A percentile compares a stretch with the other conserved stretches of the same genome.
Conservation (phyloP, 2,329 filamentous ascomycete species). For the Hymenoscyphus salicellus region DNA sequence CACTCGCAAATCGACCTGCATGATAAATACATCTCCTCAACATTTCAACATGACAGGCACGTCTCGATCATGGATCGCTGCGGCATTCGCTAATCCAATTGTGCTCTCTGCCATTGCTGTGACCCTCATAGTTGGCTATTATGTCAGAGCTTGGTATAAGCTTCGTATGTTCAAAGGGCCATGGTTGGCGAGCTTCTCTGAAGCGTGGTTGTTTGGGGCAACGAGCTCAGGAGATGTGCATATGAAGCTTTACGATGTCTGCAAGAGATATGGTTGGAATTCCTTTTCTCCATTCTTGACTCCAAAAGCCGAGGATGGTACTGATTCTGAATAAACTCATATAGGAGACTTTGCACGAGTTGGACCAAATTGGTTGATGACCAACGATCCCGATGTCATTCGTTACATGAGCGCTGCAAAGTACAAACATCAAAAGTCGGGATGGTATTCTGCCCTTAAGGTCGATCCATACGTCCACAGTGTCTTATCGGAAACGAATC, state of each 20-base stretch:
- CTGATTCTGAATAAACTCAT: neutral
- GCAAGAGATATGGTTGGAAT: neutral
- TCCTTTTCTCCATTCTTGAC: neutral
- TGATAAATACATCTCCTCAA: neutral
- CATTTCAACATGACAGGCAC: neutral
- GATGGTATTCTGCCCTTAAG: neutral
- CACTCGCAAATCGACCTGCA: neutral
- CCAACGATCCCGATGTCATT: neutral
- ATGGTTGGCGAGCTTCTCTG: neutral
- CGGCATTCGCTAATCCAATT: neutral
- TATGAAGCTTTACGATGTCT: neutral
- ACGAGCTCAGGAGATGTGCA: neutral
- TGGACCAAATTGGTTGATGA: neutral
- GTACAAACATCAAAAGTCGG: neutral
- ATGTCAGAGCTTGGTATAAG: neutral
- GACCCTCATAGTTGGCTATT: neutral
- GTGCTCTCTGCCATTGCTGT: neutral
- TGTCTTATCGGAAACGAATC: neutral
- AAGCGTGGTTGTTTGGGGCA: neutral
- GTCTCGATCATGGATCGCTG: neutral
- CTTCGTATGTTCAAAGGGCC: conserved; percentile 4
- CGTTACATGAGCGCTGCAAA: neutral
- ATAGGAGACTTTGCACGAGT: neutral
- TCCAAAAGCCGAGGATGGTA: too few relatives aligned
- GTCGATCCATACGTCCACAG: conserved; percentile 4